phyloP scores from a whole-genome alignment of 2,329 filamentous ascomycete species.

The Aureobasidium lini region DNA sequence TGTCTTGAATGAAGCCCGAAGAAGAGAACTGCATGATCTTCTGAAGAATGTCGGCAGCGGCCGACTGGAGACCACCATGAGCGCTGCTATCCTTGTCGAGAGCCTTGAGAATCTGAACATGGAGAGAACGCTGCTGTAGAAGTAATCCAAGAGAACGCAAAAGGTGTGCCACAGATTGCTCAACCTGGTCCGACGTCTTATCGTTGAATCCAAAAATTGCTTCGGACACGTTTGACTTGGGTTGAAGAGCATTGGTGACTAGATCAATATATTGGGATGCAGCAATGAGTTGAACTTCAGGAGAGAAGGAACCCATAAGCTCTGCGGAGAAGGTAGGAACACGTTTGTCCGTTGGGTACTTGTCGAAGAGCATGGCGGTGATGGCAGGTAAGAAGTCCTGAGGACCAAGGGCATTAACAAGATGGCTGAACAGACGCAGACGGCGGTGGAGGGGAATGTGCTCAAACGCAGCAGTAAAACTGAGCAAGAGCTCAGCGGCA shows the following conservation, averaged over 20 bases:
- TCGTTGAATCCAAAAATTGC: constrained; percentile 59
- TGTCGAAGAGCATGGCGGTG: constrained; percentile 81
- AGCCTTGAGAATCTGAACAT: constrained; percentile 11
- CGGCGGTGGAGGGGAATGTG: constrained; percentile 86
- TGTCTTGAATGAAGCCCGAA: background rate
- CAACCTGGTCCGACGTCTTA: constrained; percentile 32
- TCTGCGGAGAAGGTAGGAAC: constrained; percentile 69
- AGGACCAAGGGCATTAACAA: constrained; percentile 77
- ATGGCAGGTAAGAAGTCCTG: constrained; percentile 84
- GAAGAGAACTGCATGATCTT: constrained; percentile 19
- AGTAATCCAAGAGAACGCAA: constrained; percentile 29
- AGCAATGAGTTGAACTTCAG: constrained; percentile 64
- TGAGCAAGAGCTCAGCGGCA: constrained; percentile 82
- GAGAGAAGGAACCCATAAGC: constrained; percentile 64
- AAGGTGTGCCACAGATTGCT: constrained; percentile 28
- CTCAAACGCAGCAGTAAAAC: constrained; percentile 93
- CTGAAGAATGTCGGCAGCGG: constrained; percentile 32
- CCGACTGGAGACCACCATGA: constrained; percentile 23
- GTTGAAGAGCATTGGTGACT: constrained; percentile 64
- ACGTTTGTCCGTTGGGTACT: constrained; percentile 69
- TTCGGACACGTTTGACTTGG: constrained; percentile 66
- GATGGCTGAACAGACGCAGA: constrained; percentile 71
- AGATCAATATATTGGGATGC: constrained; percentile 71
- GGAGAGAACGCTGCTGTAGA: constrained; percentile 13
- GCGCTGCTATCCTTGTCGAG: constrained; percentile 10